phyloP scores from a whole-genome alignment of 2,329 filamentous ascomycete species.

The Monosporascus ibericus region DNA sequence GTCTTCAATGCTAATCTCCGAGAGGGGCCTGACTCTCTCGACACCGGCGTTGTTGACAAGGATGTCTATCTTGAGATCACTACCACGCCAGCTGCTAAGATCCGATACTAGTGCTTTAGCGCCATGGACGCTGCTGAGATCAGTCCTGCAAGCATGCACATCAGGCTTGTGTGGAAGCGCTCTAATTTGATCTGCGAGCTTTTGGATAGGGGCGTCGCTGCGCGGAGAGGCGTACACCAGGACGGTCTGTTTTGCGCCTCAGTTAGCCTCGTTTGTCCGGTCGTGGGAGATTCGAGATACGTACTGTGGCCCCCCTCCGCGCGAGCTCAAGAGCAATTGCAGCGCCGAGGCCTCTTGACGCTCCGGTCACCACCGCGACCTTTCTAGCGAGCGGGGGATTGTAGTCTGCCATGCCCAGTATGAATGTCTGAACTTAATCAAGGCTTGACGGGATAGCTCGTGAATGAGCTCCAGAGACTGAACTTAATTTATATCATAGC shows the following conservation, averaged over 20 bases:
- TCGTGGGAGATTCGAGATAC: neutral
- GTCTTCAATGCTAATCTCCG: constrained; percentile 39
- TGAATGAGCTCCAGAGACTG: too few relatives aligned
- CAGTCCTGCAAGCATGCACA: constrained; percentile 11
- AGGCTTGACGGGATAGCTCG: too few relatives aligned
- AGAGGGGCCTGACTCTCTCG: constrained; percentile 28
- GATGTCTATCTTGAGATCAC: constrained; percentile 22
- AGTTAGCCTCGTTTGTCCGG: neutral
- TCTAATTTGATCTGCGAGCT: constrained; percentile 53
- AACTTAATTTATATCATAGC: too few relatives aligned
- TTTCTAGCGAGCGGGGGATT: constrained; percentile 24
- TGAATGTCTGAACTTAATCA: neutral
- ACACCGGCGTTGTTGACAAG: constrained; percentile 34
- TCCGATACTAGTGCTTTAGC: constrained; percentile 12
- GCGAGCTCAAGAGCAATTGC: constrained; percentile 29
- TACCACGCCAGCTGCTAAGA: constrained; percentile 10
- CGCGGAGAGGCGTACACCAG: constrained; percentile 59
- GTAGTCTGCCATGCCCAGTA: constrained; percentile 8
- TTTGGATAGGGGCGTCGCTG: constrained; percentile 53
- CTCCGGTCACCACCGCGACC: constrained; percentile 36
- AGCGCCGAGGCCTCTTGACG: constrained; percentile 29
- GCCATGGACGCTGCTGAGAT: constrained; percentile 18
- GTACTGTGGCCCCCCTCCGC: constrained; percentile 20
- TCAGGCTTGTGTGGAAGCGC: constrained; percentile 33
- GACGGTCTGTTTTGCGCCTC: constrained; percentile 21